Evolutionary conservation across 768 basidiomycete species (phyloP).

Genomic region (Rhizopogon vinicolor): DNA sequence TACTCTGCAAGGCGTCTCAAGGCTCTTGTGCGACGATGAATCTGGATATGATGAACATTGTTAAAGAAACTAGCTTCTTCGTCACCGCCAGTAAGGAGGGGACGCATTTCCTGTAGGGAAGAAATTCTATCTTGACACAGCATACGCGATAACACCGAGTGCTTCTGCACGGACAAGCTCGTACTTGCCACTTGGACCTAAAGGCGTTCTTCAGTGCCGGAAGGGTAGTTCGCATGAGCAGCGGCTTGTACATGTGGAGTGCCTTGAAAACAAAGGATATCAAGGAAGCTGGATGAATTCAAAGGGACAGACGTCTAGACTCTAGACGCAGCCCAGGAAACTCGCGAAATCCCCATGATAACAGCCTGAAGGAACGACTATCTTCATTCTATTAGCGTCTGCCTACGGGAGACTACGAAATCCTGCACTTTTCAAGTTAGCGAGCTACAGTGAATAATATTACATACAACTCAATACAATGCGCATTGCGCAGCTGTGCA

Average conservation of each 20-base stretch:
- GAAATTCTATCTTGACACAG: constrained; percentile 59
- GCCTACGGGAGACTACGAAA: no score
- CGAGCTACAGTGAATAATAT: no score
- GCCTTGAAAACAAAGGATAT: no score
- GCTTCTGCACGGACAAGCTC: constrained; percentile 88
- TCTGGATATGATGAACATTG: constrained; percentile 92
- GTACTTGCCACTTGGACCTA: constrained; percentile 67
- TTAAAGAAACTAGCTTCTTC: constrained; percentile 96
- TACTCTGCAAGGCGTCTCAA: constrained; percentile 79
- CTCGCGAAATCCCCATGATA: no score
- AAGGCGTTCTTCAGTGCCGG: constrained; percentile 80
- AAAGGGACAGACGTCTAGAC: no score
- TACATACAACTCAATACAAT: no score
- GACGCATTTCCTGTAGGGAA: constrained; percentile 72
- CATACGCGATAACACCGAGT: constrained; percentile 71
- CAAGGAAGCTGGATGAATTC: no score
- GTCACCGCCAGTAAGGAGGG: constrained; percentile 81
- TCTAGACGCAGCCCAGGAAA: no score
- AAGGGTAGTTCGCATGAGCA: constrained; percentile 63
- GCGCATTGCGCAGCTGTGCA: no score
- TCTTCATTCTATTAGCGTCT: no score
- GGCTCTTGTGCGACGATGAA: constrained; percentile 84
- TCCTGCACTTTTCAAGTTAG: no score
- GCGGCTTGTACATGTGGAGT: not conserved
- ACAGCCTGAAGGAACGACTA: no score